These are phyloP conservation scores for Picocystis sp. DNA, from an alignment of 163 green algal species.

Conservation along the genomic window DNA sequence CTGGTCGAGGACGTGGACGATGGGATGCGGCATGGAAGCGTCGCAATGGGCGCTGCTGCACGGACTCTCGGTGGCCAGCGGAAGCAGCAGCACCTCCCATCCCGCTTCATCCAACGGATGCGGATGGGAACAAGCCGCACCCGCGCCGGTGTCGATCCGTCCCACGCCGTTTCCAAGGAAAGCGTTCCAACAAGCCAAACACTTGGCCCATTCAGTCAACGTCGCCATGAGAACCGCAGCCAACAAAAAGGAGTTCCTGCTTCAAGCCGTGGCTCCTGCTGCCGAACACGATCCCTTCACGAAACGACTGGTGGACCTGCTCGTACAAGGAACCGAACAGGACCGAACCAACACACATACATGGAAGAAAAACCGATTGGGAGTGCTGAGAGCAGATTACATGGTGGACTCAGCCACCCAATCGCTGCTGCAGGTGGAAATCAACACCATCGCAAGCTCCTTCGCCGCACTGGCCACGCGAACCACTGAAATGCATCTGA, in stretches of 20 bases:
- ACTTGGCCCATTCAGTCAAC: too few relatives aligned
- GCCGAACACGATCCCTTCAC: conserved; percentile 72
- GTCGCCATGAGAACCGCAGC: too few relatives aligned
- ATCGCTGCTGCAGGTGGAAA: conserved; percentile 63
- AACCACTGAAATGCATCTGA: conserved; percentile 28
- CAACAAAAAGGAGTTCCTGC: conserved; percentile 39
- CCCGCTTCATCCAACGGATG: too few relatives aligned
- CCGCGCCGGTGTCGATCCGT: conserved; percentile 61
- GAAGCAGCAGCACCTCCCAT: too few relatives aligned
- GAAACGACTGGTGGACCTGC: conserved; percentile 6
- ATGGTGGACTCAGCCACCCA: conserved; percentile 81
- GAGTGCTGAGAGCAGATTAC: conserved; percentile 85
- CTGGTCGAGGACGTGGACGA: too few relatives aligned
- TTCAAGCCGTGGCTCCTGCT: conserved; percentile 35
- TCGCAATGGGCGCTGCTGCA: too few relatives aligned
- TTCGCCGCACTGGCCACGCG: conserved; percentile 71
- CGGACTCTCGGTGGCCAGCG: too few relatives aligned
- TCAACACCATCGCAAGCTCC: conserved; percentile 96
- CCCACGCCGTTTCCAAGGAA: conserved; percentile 53
- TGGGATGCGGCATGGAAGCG: too few relatives aligned
- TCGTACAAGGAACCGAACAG: neutral
- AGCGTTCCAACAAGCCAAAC: conserved; percentile 6
- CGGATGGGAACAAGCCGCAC: too few relatives aligned
- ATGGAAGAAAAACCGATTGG: conserved; percentile 26
- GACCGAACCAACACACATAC: neutral